A percentile compares a stretch with the other conserved stretches of the same genome.
These are phyloP conservation scores for Kalmanozyma brasiliensis DNA, from an alignment of 1,284 basidiomycete species.

Conservation along the genomic window DNA sequence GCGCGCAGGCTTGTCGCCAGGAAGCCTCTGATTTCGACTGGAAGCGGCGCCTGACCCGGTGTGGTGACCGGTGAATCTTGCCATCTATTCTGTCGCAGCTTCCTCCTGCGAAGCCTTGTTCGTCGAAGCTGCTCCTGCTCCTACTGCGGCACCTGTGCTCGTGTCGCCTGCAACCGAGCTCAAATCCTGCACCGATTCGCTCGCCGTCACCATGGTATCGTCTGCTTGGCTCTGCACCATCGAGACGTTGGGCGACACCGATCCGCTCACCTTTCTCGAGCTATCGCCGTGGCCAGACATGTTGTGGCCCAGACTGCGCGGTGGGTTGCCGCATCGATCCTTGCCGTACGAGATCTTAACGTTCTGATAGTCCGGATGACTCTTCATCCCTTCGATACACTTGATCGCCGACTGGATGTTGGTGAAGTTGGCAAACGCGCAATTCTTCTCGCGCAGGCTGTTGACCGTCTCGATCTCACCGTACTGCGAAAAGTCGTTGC, in stretches of 20 bases:
- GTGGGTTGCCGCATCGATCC: slow-evolving; percentile 65
- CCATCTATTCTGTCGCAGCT: slow-evolving; percentile 11
- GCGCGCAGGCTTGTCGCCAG: too few relatives aligned
- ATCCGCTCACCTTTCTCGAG: slow-evolving; percentile 32
- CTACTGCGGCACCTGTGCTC: slow-evolving; percentile 4
- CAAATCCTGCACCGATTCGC: slow-evolving; percentile 48
- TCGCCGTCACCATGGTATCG: slow-evolving; percentile 52
- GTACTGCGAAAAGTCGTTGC: slow-evolving; percentile 62
- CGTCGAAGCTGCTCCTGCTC: neutral
- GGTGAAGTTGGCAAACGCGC: slow-evolving; percentile 67
- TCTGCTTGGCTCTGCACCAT: slow-evolving; percentile 27
- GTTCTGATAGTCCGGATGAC: slow-evolving; percentile 62
- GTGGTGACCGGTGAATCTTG: too few relatives aligned
- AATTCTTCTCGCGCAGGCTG: slow-evolving; percentile 64
- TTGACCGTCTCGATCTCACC: slow-evolving; percentile 67
- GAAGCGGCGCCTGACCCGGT: too few relatives aligned
- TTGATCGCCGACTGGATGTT: slow-evolving; percentile 68
- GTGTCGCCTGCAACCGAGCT: slow-evolving; percentile 16
- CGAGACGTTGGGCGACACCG: slow-evolving; percentile 34
- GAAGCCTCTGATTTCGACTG: too few relatives aligned
- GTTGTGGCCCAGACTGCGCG: slow-evolving; percentile 48
- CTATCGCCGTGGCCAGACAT: slow-evolving; percentile 17
- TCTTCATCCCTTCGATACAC: slow-evolving; percentile 67
- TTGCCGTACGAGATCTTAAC: slow-evolving; percentile 66
- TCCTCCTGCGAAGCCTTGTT: slow-evolving; percentile 13